Percentiles rank a stretch among this genome's conserved stretches.
phyloP scores from a whole-genome alignment of 2,329 filamentous ascomycete genomes.

The Leptodontidium sp. region DNA sequence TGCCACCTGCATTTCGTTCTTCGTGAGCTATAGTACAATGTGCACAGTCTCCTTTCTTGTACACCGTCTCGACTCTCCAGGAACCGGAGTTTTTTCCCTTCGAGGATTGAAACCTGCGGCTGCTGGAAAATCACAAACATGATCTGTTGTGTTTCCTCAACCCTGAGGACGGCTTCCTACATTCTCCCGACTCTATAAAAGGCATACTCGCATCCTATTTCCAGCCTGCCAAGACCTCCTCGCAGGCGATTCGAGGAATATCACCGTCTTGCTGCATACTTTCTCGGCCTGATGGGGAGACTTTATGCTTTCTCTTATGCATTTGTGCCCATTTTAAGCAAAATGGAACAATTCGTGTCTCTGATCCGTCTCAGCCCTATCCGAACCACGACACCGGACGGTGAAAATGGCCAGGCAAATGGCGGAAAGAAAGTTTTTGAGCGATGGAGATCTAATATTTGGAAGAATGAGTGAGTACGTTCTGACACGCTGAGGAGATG shows the following conservation, averaged over 20 bases:
- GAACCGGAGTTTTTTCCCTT: conserved; percentile 6
- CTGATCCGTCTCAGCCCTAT: conserved; percentile 40
- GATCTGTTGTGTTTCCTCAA: conserved; percentile 6
- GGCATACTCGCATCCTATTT: conserved; percentile 1
- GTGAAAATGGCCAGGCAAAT: not conserved
- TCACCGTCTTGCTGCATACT: not conserved
- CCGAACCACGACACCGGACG: conserved; percentile 15
- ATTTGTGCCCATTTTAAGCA: conserved; percentile 16
- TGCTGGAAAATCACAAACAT: not conserved
- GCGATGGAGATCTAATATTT: not conserved
- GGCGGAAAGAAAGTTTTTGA: not conserved
- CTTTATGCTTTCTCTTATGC: conserved; percentile 1
- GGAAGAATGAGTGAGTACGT: conserved; percentile 1
- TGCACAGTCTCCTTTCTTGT: not conserved
- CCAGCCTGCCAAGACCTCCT: conserved; percentile 8
- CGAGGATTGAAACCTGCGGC: not conserved
- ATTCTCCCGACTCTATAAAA: conserved; percentile 6
- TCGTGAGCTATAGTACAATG: not conserved
- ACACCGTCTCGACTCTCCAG: not conserved
- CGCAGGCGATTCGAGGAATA: conserved; percentile 9
- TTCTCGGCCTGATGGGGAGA: not conserved
- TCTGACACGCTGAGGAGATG: conserved; percentile 29
- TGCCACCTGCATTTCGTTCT: not conserved
- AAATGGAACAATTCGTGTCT: conserved; percentile 32
- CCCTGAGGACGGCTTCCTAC: conserved; percentile 11